Evolutionary conservation across 2,329 filamentous ascomycete genomes (phyloP), one percentile per base, ranked within the genome.

Genomic region (Venturia carpophila): DNA sequence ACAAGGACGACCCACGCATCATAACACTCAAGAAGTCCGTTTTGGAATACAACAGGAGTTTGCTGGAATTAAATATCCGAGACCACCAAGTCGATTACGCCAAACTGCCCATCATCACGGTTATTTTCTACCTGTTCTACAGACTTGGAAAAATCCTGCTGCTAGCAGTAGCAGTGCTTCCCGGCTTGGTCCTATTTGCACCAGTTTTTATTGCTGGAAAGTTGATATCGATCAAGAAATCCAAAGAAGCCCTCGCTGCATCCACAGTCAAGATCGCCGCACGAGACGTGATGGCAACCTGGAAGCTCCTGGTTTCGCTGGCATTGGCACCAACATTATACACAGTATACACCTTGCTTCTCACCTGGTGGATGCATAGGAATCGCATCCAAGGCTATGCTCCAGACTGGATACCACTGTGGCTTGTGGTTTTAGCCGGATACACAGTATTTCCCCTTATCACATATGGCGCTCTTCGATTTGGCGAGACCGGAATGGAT

Each of bases 401-500:
- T 6, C 92, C 92, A 0, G 79, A 84, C 3, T 92, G 87, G 80
- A 84, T 96, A 41, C 90, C 92, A 0, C 83, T 92, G 66, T 96
- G 88, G 85, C 74, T 86, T 27, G 84, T 95, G 13, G 86, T 92
- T 68, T 74, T 91, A 11, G 84, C 86, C 47, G 89, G 92, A 62
- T 87, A 90, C 79, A 81, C 91, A 60, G 79, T 95, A 69, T 96
- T 96, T 80, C 89, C 92, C 6, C 84, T 87, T 30, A 89, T 97
- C 70, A 97, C 92, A 0, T 97, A 96, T 75, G 92, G 92, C 5
- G 91, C 94, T 7, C 86, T 99, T 63, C 88, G 94, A 13, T 96
- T 97, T 69, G 94, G 94, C 60, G 94, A 99, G 78, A 88, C 96
- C n/a, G 94, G 93, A 63, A 97, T 99, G 92, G 94, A 99, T 73